phyloP scores from a whole-genome alignment of 2,329 filamentous ascomycete species.

The Trichoderma sp. region DNA sequence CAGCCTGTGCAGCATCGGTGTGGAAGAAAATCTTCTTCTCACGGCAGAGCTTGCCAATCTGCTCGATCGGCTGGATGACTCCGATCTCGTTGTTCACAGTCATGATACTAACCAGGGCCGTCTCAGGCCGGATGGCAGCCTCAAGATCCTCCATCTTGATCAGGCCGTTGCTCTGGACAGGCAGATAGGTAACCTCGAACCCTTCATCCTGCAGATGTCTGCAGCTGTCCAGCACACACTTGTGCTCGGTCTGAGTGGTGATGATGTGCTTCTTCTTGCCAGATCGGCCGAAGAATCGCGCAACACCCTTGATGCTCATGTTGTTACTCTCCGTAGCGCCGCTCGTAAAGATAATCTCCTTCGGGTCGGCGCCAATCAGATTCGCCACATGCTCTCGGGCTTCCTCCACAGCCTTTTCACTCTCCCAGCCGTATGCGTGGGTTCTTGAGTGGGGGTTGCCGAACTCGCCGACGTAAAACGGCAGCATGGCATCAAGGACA shows the following conservation, averaged over 20 bases:
- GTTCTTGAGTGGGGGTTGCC: constrained; percentile 97
- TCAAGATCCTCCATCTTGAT: constrained; percentile 82
- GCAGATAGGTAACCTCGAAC: constrained; percentile 94
- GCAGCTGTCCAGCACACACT: constrained; percentile 97
- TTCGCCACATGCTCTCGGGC: constrained; percentile 80
- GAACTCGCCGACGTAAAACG: constrained; percentile 89
- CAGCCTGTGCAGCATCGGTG: constrained; percentile 92
- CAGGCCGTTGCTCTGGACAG: constrained; percentile 84
- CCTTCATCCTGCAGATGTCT: constrained; percentile 96
- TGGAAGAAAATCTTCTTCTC: constrained; percentile 97
- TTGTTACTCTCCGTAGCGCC: constrained; percentile 99
- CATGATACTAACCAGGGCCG: constrained; percentile 94
- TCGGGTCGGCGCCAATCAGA: constrained; percentile 90
- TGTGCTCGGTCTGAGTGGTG: constrained; percentile 97
- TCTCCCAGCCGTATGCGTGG: constrained; percentile 98
- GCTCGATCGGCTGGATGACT: constrained; percentile 92
- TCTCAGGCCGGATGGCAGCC: constrained; percentile 87
- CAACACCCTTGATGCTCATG: constrained; percentile 99
- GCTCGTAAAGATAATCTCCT: constrained; percentile 98
- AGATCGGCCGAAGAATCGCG: constrained; percentile 86
- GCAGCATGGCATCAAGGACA: constrained; percentile 95
- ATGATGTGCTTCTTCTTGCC: constrained; percentile 99
- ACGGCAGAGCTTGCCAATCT: constrained; percentile 91
- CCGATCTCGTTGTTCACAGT: constrained; percentile 99
- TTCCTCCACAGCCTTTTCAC: constrained; percentile 87